Evolutionary conservation across 495 filamentous ascomycete species (phyloP).

Genomic region (Xylaria telfairii): DNA sequence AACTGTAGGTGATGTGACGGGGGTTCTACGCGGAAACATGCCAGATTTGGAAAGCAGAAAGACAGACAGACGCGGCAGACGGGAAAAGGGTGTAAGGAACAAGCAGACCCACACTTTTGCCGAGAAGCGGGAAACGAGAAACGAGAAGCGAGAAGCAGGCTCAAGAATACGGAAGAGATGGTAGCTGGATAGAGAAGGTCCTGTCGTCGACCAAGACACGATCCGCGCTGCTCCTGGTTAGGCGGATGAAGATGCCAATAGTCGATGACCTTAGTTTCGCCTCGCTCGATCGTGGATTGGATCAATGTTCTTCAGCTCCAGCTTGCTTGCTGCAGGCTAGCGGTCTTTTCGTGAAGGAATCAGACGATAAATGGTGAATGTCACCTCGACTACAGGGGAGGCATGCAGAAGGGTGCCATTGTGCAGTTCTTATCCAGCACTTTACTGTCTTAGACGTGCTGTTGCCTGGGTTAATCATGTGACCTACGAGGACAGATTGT

Average conservation of each 20-base stretch:
- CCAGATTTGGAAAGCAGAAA: slow-evolving; percentile 18
- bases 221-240: not conserved
- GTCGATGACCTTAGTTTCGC: not conserved
- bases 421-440: not conserved
- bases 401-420: not conserved
- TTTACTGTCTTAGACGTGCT: not conserved
- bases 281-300: slow-evolving; percentile 3
- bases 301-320: slow-evolving; percentile 16
- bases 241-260: not conserved
- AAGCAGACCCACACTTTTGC: slow-evolving; percentile 14
- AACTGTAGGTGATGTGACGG: not conserved
- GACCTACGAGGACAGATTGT: slow-evolving; percentile 9
- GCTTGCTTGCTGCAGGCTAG: not conserved
- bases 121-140: slow-evolving; percentile 1
- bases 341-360: slow-evolving; percentile 1
- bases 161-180: not conserved
- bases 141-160: slow-evolving; percentile 1
- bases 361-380: slow-evolving; percentile 1
- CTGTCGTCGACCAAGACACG: not conserved
- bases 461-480: slow-evolving; percentile 36
- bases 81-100: slow-evolving; percentile 2
- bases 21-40: slow-evolving; percentile 1
- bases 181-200: not conserved
- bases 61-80: slow-evolving; percentile 12
- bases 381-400: not conserved